Evolutionary conservation across 257 asterid genomes (phyloP), one percentile per base, ranked within the genome.

Genomic region (Scutellaria minor): DNA sequence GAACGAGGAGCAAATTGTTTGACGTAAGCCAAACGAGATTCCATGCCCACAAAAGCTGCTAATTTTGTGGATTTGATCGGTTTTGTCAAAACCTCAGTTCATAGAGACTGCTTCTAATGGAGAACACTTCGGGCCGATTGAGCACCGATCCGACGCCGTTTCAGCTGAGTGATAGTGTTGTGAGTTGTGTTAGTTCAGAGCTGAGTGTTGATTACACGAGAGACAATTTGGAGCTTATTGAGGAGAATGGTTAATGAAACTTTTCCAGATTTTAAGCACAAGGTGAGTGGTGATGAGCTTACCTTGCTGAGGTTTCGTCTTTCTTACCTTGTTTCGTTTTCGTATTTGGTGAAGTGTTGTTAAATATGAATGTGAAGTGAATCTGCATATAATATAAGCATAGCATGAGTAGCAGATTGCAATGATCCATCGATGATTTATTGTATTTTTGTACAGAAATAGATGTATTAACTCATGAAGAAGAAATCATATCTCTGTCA

Each of bases 11-110:
- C 40, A 15, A 3, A 64, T 71, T 66, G 79, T 48, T 24, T 87
- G 87, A 87, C 93, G 88, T 4, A 80, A 76, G 83, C 98, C 96
- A 2, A 80, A 71, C 8, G 96, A 88, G 74, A 86, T 93, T 2
- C 95, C 96, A 3, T 90, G 62, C 70, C 97, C 87, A 64, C 87
- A 1, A 90, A 87, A 71, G 90, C 87, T 51, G 87, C 87, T 0
- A 93, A 93, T 62, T 74, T 61, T 14, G 93, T 93, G 76, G 87
- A 87, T 76, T 75, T 93, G 48, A 84, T 89, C 40, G 97, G 97
- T 24, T 70, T 73, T 20, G 85, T 93, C 40, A 77, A 61, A 48
- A 9, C 61, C 18, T 87, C 96, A 0, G 83, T 90, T 64, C 84
- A 78, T 13, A 42, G 87, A 84, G 13, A 12, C 83, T 44, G 64